phyloP scores from a whole-genome alignment of 2,329 filamentous ascomycete species.

The Ambrosiella xylebori region DNA sequence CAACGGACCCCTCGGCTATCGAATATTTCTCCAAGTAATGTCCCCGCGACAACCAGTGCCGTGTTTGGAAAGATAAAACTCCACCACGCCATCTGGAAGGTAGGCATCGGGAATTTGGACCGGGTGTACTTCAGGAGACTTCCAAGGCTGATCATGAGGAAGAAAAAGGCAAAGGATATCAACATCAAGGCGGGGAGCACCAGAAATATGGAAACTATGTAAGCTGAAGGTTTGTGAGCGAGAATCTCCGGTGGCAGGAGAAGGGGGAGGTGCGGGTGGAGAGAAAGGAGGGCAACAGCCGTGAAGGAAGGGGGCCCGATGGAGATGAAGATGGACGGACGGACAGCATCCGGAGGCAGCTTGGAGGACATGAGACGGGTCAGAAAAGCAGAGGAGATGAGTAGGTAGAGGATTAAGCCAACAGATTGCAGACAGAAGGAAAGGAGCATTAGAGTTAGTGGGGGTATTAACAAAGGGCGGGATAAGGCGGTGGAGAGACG shows the following conservation, averaged over 20 bases:
- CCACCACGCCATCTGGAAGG: conserved; percentile 76
- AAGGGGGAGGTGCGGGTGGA: not conserved
- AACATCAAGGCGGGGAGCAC: conserved; percentile 59
- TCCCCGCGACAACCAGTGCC: conserved; percentile 56
- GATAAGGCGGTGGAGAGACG: conserved; percentile 29
- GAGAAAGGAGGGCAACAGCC: conserved; percentile 22
- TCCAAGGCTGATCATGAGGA: conserved; percentile 64
- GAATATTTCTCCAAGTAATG: conserved; percentile 49
- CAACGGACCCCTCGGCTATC: conserved; percentile 43
- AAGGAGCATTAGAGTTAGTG: not conserved
- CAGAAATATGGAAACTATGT: conserved; percentile 30
- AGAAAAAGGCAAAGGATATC: conserved; percentile 71
- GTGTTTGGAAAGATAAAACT: conserved; percentile 72
- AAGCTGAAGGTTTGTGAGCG: conserved; percentile 24
- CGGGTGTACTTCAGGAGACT: conserved; percentile 53
- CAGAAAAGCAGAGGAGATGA: conserved; percentile 5
- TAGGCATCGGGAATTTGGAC: conserved; percentile 35
- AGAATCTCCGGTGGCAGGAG: conserved; percentile 29
- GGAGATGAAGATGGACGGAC: conserved; percentile 47
- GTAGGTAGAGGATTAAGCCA: not conserved
- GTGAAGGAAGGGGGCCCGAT: conserved; percentile 27
- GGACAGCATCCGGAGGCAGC: conserved; percentile 59
- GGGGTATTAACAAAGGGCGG: not conserved
- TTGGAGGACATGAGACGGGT: conserved; percentile 43
- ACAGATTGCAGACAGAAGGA: not conserved